Evolutionary conservation across 768 basidiomycete genomes (phyloP).

Genomic region (Hypholoma sublateritium): DNA sequence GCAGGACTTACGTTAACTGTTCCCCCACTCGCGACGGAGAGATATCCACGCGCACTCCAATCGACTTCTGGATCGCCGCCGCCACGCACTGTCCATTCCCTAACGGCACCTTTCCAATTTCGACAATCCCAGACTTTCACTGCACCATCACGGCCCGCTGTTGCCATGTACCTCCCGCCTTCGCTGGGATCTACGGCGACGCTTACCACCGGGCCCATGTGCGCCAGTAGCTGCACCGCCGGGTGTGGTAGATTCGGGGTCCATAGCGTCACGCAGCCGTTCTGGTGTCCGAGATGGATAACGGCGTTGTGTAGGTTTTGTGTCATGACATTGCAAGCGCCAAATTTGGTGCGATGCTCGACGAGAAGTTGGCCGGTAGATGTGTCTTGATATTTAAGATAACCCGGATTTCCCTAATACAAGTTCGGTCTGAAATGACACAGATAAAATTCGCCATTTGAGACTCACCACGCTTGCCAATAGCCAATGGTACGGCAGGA

Average conservation of each 20-base stretch:
- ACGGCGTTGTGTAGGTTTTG: slow-evolving; percentile 95
- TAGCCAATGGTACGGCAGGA: slow-evolving; percentile 94
- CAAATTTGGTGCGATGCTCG: slow-evolving; percentile 89
- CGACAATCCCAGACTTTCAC: slow-evolving; percentile 98
- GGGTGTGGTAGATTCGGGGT: slow-evolving; percentile 93
- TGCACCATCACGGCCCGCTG: slow-evolving; percentile 80
- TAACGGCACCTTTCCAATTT: slow-evolving; percentile 89
- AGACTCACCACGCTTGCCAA: slow-evolving; percentile 75
- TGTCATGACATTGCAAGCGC: slow-evolving; percentile 79
- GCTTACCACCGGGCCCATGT: slow-evolving; percentile 82
- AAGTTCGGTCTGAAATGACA: not conserved
- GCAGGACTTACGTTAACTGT: slow-evolving; percentile 67
- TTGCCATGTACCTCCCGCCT: slow-evolving; percentile 90
- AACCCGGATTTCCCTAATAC: slow-evolving; percentile 81
- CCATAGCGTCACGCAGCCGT: slow-evolving; percentile 95
- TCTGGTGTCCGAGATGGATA: slow-evolving; percentile 91
- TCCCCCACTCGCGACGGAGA: slow-evolving; percentile 82
- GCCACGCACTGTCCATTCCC: slow-evolving; percentile 73
- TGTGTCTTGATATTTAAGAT: slow-evolving; percentile 95
- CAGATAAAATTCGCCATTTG: not conserved
- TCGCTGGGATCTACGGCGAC: slow-evolving; percentile 83
- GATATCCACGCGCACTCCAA: slow-evolving; percentile 84
- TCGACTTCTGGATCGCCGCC: slow-evolving; percentile 64
- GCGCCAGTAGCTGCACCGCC: slow-evolving; percentile 88
- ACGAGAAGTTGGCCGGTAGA: slow-evolving; percentile 87